A percentile compares a stretch with the other conserved stretches of the same genome.
These are phyloP conservation scores for Penicillium brevicompactum DNA, from an alignment of 2,329 filamentous ascomycete species.

Conservation along the genomic window DNA sequence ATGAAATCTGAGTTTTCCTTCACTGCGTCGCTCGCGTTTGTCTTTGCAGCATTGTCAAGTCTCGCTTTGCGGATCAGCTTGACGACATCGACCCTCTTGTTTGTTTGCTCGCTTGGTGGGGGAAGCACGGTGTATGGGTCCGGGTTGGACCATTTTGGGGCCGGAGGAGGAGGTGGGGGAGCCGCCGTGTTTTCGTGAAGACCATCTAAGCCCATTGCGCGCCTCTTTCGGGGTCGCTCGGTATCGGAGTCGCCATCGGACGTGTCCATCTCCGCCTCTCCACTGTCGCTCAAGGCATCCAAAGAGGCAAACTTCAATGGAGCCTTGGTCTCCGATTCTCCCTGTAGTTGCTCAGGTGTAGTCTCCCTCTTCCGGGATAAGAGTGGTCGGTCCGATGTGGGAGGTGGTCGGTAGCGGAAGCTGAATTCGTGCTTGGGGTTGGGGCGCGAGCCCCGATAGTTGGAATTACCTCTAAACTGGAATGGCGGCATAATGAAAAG, in stretches of 20 bases:
- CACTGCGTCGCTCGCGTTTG: slow-evolving; percentile 57
- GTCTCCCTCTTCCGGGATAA: slow-evolving; percentile 36
- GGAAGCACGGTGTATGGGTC: slow-evolving; percentile 90
- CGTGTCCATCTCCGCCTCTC: slow-evolving; percentile 49
- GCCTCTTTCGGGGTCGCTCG: slow-evolving; percentile 43
- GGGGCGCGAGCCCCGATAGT: slow-evolving; percentile 5
- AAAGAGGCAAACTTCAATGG: slow-evolving; percentile 39
- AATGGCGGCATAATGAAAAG: slow-evolving; percentile 11
- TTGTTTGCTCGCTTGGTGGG: slow-evolving; percentile 68
- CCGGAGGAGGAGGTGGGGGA: slow-evolving; percentile 23
- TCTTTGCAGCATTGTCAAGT: slow-evolving; percentile 55
- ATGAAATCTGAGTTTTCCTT: slow-evolving; percentile 79
- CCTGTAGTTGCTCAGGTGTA: slow-evolving; percentile 39
- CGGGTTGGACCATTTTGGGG: slow-evolving; percentile 90
- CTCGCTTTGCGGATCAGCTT: slow-evolving; percentile 90
- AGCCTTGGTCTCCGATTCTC: slow-evolving; percentile 25
- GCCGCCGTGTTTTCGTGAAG: slow-evolving; percentile 24
- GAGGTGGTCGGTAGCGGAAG: slow-evolving; percentile 41
- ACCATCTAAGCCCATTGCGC: slow-evolving; percentile 30
- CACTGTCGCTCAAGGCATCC: slow-evolving; percentile 47
- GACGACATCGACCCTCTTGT: slow-evolving; percentile 83
- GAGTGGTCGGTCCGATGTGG: slow-evolving; percentile 41
- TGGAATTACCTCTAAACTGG: slow-evolving; percentile 15
- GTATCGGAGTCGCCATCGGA: slow-evolving; percentile 39
- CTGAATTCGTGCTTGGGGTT: slow-evolving; percentile 37